A percentile compares a stretch with the other conserved stretches of the same genome.
Evolutionary conservation across 495 filamentous ascomycete genomes (phyloP).

Genomic region (Penicillium bialowiezense): DNA sequence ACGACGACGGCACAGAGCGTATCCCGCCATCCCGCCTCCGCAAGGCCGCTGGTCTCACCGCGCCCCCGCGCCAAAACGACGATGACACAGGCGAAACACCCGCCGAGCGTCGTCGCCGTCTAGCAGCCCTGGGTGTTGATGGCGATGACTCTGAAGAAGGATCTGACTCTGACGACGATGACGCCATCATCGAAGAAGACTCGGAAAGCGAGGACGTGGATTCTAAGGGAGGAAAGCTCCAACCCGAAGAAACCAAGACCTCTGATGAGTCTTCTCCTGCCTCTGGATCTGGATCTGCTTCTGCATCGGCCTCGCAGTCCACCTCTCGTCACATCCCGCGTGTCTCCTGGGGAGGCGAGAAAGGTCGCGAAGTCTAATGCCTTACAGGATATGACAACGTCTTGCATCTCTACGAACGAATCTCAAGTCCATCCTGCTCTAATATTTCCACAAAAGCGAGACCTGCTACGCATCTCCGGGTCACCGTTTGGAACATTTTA

Average conservation of each 20-base stretch:
- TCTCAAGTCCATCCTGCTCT: too few relatives aligned
- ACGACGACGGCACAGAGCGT: constrained; percentile 58
- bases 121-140: constrained; percentile 76
- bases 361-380: constrained; percentile 21
- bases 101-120: constrained; percentile 76
- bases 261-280: constrained; percentile 15
- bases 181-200: constrained; percentile 16
- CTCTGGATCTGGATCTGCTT: constrained; percentile 16
- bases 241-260: constrained; percentile 32
- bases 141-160: constrained; percentile 60
- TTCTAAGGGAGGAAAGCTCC: constrained; percentile 26
- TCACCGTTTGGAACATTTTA: too few relatives aligned
- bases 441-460: too few relatives aligned
- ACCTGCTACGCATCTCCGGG: too few relatives aligned
- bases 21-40: constrained; percentile 45
- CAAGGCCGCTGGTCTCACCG: constrained; percentile 32
- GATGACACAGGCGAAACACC: constrained; percentile 69
- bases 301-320: constrained; percentile 12
- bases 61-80: constrained; percentile 22
- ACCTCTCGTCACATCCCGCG: constrained; percentile 19
- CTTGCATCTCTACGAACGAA: too few relatives aligned
- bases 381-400: too few relatives aligned
- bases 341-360: constrained; percentile 29
- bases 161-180: constrained; percentile 17
- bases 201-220: constrained; percentile 27